Percentiles rank a stretch among this genome's conserved stretches.
Evolutionary conservation across 106 monocot genomes (phyloP).

Genomic region (Chionographis japonica): DNA sequence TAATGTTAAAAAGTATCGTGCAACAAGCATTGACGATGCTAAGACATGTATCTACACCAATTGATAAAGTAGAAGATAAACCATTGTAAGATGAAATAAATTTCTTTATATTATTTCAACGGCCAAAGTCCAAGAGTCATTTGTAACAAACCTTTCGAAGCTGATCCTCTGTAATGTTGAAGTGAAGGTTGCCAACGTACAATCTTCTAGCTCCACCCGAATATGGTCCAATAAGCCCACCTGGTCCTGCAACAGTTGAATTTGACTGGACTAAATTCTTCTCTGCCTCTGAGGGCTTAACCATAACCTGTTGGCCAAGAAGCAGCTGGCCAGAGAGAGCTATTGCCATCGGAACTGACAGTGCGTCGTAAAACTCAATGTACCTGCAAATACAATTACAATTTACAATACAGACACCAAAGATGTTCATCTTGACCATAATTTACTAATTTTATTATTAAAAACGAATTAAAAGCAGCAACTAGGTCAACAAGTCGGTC

Average conservation of each 20-base stretch:
- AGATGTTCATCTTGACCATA: too few relatives aligned
- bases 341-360: constrained; percentile 99
- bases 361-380: constrained; percentile 92
- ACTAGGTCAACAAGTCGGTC: too few relatives aligned
- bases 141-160: constrained; percentile 54
- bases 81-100: background rate
- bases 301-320: constrained; percentile 86
- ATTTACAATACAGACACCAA: background rate
- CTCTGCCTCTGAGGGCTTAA: constrained; percentile 96
- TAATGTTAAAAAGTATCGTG: too few relatives aligned
- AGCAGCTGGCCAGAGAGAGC: constrained; percentile 84
- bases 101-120: background rate
- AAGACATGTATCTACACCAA: too few relatives aligned
- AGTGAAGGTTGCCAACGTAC: constrained; percentile 92
- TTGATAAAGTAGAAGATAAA: background rate
- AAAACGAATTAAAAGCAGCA: too few relatives aligned
- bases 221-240: constrained; percentile 39
- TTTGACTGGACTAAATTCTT: constrained; percentile 89
- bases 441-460: too few relatives aligned
- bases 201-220: constrained; percentile 80
- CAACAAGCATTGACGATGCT: too few relatives aligned
- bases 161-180: constrained; percentile 89
- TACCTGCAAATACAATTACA: constrained; percentile 44
- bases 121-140: background rate
- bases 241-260: constrained; percentile 35